Conservation (phyloP, 164 flowering plant species). For the Stephania cephalantha region DNA sequence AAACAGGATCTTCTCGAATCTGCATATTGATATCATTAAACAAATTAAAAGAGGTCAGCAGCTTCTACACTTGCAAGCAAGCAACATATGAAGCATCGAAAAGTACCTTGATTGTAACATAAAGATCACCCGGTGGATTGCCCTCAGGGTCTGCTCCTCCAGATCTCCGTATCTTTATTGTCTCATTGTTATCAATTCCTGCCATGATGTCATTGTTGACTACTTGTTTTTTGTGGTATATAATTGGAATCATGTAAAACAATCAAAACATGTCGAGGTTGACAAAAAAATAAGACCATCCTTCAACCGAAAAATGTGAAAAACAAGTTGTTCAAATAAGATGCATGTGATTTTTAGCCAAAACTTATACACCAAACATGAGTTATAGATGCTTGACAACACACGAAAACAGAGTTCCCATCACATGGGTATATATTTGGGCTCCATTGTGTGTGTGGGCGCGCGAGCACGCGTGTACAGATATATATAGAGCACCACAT, state of each 20-base stretch:
- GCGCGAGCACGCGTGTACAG: too few species aligned
- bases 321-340: background rate
- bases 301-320: too few species aligned
- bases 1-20: slow-evolving; percentile 90
- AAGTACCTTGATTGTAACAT: slow-evolving; percentile 68
- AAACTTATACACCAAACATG: background rate
- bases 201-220: slow-evolving; percentile 2
- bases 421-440: too few species aligned
- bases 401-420: too few species aligned
- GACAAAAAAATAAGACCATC: too few species aligned
- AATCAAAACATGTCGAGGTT: too few species aligned
- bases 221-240: too few species aligned
- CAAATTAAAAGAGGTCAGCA: background rate
- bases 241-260: too few species aligned
- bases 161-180: slow-evolving; percentile 49
- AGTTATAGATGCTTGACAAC: too few species aligned
- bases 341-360: background rate
- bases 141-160: slow-evolving; percentile 99
- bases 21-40: slow-evolving; percentile 15
- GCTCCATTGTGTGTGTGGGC: too few species aligned
- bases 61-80: background rate
- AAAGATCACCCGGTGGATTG: slow-evolving; percentile 90
- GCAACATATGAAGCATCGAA: background rate
- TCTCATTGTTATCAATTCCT: slow-evolving; percentile 82
- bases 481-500: background rate